Base-by-base conservation (phyloP, 805 yeast genomes). In the Huiozyma naganishii region DNA sequence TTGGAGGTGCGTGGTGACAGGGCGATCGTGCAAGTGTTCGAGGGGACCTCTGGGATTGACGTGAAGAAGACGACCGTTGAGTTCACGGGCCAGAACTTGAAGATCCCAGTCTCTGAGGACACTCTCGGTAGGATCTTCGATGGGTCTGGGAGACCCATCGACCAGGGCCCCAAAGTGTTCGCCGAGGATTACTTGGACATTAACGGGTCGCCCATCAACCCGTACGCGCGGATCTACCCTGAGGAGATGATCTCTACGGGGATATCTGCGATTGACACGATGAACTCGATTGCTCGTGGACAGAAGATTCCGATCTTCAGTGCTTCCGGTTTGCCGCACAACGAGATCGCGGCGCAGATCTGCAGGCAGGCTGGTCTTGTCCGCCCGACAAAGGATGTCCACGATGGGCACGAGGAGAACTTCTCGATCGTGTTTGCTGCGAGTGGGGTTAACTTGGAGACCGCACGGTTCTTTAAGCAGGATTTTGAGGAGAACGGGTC, bases 231-330 rank as follows among this genome's bases (percentile, higher is more conserved):
- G 71, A 92, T 92, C 56, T 94, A 94, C 66, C 99, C 99, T 29
- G 98, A 92, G 74, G 99, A 92, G 73, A 92, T 92, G 99, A 92
- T 92, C 58, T 88, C 97, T 42, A 94, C 99, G 13, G 99, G 99
- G 77, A 76, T 92, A 51, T 89, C 97, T 40, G 96, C 98, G 41
- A 92, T 92, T 62, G 99, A 92, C 67, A 89, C 97, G 45, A 92
- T 92, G 98, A 94, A 92, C 71, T 90, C 98, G 37, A 92, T 92
- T 74, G 99, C 99, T 48, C 86, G 99, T 77, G 99, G 99, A 55
- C 99, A 92, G 73, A 92, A 92, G 73, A 92, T 92, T 65, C 99
- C 99, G 44, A 94, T 92, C 66, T 92, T 92, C 72, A 87, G 97
- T 44, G 98, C 98, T 40, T 88, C 97, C 43, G 99, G 99, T 74